Base-by-base conservation (phyloP, 495 filamentous ascomycete species). In the Neurospora sp. region DNA sequence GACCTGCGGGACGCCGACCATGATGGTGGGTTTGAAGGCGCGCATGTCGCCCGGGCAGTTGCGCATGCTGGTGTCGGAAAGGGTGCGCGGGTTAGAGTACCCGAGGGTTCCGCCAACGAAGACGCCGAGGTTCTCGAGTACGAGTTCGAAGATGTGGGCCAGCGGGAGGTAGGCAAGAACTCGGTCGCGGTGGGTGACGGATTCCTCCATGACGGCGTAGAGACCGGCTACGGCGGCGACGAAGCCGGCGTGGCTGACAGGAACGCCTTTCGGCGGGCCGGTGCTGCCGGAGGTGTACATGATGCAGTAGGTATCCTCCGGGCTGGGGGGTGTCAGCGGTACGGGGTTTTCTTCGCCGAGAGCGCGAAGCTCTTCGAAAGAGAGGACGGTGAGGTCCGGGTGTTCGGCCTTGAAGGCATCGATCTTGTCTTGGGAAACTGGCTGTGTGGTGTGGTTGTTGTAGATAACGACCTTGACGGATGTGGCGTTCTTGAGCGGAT, bases 241-340 rank as follows among this genome's bases (percentile, higher is more conserved):
- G 20, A 94, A 90, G 71, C 89, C 91, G 72, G 84, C 85, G 78
- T 98, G 94, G 3, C 90, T 90, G 73, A 97, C 84, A 23, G 92
- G 87, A 5, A 97, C 94, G 72, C 94, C 94, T 82, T 98, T 98
- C 6, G 94, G 94, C 39, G 90, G 86, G 3, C 94, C 94, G 0
- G 94, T 97, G 16, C 94, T 97, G 23, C 94, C 94, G 8, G 92
- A 96, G 16, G 94, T 98, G 83, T 98, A 98, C 86, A 97, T 98
- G 82, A 98, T 94, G 69, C 94, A 97, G 76, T 92, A 89, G 69
- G 89, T 86, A 75, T 96, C 93, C 1, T 89, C 85, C 0, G 92
- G 86, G 40, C 82, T 82, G 3, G 94, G 93, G n/a, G 88, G 86
- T 69, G 88, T 88, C n/a, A 85, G 84, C 11, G 88, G 86, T 39